Conservation (phyloP, 768 basidiomycete species). For the Pholiota conissans region DNA sequence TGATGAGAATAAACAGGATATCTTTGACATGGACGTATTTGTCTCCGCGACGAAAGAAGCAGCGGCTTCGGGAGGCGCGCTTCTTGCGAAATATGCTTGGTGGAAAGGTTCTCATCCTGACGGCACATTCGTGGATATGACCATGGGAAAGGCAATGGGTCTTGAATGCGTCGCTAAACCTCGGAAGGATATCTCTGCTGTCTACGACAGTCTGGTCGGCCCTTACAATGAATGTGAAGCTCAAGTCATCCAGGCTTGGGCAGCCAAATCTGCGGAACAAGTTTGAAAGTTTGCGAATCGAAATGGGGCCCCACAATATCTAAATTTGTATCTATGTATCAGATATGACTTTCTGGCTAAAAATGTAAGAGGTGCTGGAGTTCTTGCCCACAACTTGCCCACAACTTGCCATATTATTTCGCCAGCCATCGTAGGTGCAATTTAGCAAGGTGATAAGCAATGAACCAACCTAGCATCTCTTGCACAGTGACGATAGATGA, state of each 20-base stretch:
- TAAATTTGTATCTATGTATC: no score
- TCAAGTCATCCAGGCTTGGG: conserved; percentile 21
- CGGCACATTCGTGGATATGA: conserved; percentile 69
- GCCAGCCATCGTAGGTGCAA: no score
- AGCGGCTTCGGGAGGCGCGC: conserved; percentile 69
- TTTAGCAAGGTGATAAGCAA: no score
- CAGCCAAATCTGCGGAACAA: background rate
- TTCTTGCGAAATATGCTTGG: conserved; percentile 72
- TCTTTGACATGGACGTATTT: conserved; percentile 77
- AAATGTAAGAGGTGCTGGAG: no score
- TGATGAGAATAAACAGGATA: conserved; percentile 39
- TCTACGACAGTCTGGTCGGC: conserved; percentile 57
- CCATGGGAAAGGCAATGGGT: conserved; percentile 45
- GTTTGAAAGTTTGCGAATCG: background rate
- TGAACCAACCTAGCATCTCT: no score
- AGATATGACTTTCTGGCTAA: no score
- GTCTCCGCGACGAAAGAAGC: conserved; percentile 68
- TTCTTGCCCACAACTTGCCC: no score
- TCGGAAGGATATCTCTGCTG: conserved; percentile 35
- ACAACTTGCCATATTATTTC: no score
- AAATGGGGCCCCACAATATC: no score
- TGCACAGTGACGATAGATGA: no score
- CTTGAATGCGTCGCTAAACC: conserved; percentile 67
- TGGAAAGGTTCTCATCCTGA: conserved; percentile 49
- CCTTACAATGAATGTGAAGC: conserved; percentile 60